phyloP scores from a whole-genome alignment of 441 rosid genomes.

The Bruguiera hainesii region DNA sequence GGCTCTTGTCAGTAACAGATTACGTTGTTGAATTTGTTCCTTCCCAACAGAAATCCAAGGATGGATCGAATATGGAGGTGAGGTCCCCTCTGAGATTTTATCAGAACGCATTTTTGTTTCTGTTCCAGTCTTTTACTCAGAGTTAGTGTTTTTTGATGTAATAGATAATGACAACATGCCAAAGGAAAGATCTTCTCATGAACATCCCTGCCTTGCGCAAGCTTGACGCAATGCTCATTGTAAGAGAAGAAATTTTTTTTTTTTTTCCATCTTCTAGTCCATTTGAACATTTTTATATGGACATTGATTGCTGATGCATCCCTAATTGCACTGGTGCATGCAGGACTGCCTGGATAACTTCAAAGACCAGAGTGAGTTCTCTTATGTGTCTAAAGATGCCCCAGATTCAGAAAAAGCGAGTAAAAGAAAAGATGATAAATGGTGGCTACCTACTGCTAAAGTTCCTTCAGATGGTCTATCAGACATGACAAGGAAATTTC shows the following conservation, averaged over 20 bases:
- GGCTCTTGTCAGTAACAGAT: conserved; percentile 89
- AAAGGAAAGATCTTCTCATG: conserved; percentile 75
- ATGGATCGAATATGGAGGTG: conserved; percentile 89
- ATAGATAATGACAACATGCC: conserved; percentile 65
- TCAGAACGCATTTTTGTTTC: neutral
- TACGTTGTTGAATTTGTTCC: conserved; percentile 85
- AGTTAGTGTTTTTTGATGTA: neutral
- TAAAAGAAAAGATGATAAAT: conserved; percentile 71
- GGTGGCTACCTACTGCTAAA: conserved; percentile 94
- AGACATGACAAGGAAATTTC: conserved; percentile 55
- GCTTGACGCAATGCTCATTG: conserved; percentile 79
- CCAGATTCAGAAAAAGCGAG: conserved; percentile 67
- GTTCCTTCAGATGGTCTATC: conserved; percentile 83
- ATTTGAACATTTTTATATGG: neutral
- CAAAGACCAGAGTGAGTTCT: conserved; percentile 55
- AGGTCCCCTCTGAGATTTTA: neutral
- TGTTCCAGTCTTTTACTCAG: neutral
- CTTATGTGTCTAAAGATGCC: conserved; percentile 59
- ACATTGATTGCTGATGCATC: neutral
- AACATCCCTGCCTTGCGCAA: conserved; percentile 82
- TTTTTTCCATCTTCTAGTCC: neutral
- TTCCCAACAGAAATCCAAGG: conserved; percentile 64
- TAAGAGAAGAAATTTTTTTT: conserved; percentile 33
- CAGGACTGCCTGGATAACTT: conserved; percentile 82
- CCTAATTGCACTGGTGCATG: conserved; percentile 15